Evolutionary conservation across 1,284 basidiomycete species (phyloP), one percentile per base, ranked within the genome.

Genomic region (Melampsora americana): DNA sequence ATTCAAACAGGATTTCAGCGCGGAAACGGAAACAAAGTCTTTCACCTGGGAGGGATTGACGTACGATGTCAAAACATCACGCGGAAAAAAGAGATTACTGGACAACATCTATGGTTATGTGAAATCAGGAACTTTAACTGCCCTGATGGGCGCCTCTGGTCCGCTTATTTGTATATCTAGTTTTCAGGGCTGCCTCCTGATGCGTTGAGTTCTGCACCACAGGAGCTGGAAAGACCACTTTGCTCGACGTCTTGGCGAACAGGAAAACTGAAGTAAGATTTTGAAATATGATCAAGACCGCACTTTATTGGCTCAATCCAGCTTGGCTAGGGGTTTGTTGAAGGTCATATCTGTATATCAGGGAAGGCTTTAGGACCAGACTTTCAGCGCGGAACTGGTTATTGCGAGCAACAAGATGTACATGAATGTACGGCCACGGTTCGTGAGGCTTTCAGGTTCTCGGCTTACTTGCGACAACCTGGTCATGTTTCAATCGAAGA

Each of bases 181-280:
- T 4, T 56, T 56, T 23, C 20, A 11, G 16, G 85, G 9, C 9
- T 28, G 20, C n/a, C 7, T 85, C 0, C 79, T 85, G 30, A 85
- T 85, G 85, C 42, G 67, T n/a, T 77, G 59, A n/a, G 5, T 23
- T 56, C 18, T 23, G 20, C 23, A 23, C 20, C 53, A 44, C 16
- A 30, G 72, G 80, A 62, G 82, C 83, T 0, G 82, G 83, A 20
- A 84, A 84, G 81, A 86, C 86, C 0, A 85, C 85, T 0, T 84
- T 93, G 0, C 85, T 95, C 67, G 92, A 95, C 81, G 92, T 91
- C 0, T 85, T 95, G 6, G 92, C 93, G 0, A 87, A 90, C 77
- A 89, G 92, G 18, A 87, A 88, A n/a, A 87, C 86, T n/a, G 88
- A 87, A 72, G 93, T 62, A 9, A 62, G 61, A 5, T 30, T 32